These are phyloP conservation scores for Martiniozyma asiatica DNA, from an alignment of 1,139 yeast species.

Conservation along the genomic window DNA sequence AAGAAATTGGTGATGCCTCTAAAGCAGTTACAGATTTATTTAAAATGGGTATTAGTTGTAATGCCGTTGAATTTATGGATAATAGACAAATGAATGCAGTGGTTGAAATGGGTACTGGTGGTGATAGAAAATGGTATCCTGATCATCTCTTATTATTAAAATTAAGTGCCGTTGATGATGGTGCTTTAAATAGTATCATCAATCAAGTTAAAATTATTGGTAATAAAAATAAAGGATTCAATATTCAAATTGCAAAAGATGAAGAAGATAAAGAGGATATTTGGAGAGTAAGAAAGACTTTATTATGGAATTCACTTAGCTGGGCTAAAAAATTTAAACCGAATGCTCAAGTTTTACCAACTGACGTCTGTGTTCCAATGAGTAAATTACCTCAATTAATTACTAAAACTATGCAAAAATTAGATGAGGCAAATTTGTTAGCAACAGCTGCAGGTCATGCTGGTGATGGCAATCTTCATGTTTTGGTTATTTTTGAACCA, in stretches of 20 bases:
- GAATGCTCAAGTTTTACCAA: constrained; percentile 44
- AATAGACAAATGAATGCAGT: constrained; percentile 58
- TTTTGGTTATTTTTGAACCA: constrained; percentile 33
- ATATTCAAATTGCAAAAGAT: constrained; percentile 20
- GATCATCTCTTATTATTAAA: constrained; percentile 68
- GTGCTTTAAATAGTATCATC: constrained; percentile 15
- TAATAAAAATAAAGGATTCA: constrained; percentile 18
- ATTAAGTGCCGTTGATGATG: constrained; percentile 43
- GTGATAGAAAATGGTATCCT: constrained; percentile 50
- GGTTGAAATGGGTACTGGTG: constrained; percentile 37
- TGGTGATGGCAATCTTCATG: constrained; percentile 50
- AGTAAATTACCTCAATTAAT: constrained; percentile 35
- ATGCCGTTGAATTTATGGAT: constrained; percentile 58
- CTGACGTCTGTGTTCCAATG: constrained; percentile 48
- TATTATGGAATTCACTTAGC: constrained; percentile 32
- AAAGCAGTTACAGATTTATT: constrained; percentile 42
- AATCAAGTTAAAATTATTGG: constrained; percentile 16
- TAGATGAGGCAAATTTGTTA: constrained; percentile 31
- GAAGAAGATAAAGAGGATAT: constrained; percentile 29
- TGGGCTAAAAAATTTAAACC: constrained; percentile 26
- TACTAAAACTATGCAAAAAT: constrained; percentile 35
- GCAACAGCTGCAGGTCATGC: constrained; percentile 48
- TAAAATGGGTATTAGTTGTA: constrained; percentile 41
- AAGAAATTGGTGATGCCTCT: constrained; percentile 44
- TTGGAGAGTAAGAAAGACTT: constrained; percentile 35